Evolutionary conservation across 169 alveolate species (phyloP).

Genomic region (Fabrea salina): DNA sequence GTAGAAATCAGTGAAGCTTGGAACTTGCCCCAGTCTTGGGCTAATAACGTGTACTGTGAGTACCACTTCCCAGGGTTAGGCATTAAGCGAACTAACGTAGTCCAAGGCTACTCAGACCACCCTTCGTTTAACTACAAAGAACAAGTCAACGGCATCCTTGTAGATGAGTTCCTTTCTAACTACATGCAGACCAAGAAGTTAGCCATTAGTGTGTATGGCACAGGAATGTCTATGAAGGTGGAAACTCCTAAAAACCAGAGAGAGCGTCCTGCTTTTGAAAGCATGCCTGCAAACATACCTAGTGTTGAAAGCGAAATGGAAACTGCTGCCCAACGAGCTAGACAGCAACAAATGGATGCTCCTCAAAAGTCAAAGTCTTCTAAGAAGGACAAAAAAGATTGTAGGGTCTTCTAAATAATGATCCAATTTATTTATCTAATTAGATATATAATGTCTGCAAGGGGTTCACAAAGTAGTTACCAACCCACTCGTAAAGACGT

Average conservation of each 20-base stretch:
- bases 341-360: no score
- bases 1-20: conserved; percentile 50
- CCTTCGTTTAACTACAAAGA: conserved; percentile 9
- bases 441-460: no score
- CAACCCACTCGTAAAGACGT: neutral
- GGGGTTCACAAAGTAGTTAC: no score
- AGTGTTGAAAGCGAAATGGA: conserved; percentile 15
- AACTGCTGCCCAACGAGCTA: no score
- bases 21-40: conserved; percentile 16
- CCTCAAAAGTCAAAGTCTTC: no score
- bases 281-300: neutral
- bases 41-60: conserved; percentile 49
- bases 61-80: conserved; percentile 46
- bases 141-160: neutral
- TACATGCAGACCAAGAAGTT: conserved; percentile 22
- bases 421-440: no score
- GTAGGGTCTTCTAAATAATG: no score
- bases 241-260: neutral
- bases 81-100: neutral
- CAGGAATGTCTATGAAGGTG: conserved; percentile 25
- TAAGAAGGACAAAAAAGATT: no score
- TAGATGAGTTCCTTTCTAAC: neutral
- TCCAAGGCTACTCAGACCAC: conserved; percentile 26
- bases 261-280: neutral
- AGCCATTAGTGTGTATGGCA: neutral